Conservation (phyloP, 352 stramenopile genomes). For the Globisporangium orthogonon region DNA sequence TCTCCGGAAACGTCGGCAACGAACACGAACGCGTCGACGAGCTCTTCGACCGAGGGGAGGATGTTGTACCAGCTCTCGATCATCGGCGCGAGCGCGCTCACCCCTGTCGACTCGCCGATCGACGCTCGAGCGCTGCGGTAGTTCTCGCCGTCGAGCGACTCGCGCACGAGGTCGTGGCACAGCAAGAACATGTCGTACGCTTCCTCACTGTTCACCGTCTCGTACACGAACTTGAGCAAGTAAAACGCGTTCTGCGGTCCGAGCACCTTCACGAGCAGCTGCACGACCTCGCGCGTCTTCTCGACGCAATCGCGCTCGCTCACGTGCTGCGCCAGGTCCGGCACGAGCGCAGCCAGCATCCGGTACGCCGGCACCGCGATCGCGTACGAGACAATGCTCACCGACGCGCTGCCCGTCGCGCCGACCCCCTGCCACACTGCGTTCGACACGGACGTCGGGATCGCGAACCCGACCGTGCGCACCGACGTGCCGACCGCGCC, state of each 20-base stretch:
- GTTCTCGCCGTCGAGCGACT: constrained; percentile 58
- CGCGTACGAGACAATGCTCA: constrained; percentile 48
- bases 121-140: constrained; percentile 43
- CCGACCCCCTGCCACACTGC: constrained; percentile 57
- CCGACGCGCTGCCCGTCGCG: constrained; percentile 49
- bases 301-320: constrained; percentile 52
- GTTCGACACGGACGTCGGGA: constrained; percentile 54
- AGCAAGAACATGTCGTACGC: constrained; percentile 57
- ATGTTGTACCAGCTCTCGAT: constrained; percentile 45
- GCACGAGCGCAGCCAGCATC: constrained; percentile 44
- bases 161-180: constrained; percentile 52
- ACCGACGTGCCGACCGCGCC: constrained; percentile 50
- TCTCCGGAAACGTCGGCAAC: constrained; percentile 62
- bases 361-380: constrained; percentile 66
- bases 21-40: constrained; percentile 44
- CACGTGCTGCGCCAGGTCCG: constrained; percentile 31
- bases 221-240: constrained; percentile 61
- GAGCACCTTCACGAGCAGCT: constrained; percentile 45
- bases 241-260: constrained; percentile 74
- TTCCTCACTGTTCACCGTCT: constrained; percentile 73
- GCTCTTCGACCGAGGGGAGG: constrained; percentile 57
- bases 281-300: constrained; percentile 37
- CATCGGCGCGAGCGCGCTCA: constrained; percentile 36
- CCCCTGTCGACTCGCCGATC: constrained; percentile 28
- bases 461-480: constrained; percentile 41